A percentile compares a stretch with the other conserved stretches of the same genome.
phyloP scores from a whole-genome alignment of 192 early-diverging fungal species.

The Dimargaris cristalligena region DNA sequence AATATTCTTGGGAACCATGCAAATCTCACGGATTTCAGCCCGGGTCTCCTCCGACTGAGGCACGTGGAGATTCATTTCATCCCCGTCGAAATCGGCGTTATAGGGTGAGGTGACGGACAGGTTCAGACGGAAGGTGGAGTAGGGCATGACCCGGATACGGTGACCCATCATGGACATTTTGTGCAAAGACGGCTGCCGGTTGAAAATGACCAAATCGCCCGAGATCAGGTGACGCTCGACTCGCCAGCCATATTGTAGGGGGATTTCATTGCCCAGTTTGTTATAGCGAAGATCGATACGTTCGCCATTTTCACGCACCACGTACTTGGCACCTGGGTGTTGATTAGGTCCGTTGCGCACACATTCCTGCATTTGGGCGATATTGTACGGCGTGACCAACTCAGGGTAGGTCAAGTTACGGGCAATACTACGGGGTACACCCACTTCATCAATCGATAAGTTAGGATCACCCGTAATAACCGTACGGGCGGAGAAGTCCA shows the following conservation, averaged over 20 bases:
- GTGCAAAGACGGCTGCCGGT: constrained; percentile 96
- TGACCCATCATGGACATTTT: constrained; percentile 99
- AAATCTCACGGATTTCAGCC: constrained; percentile 89
- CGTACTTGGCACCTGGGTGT: constrained; percentile 95
- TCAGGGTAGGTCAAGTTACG: constrained; percentile 95
- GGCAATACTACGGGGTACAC: constrained; percentile 93
- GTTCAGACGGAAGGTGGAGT: constrained; percentile 95
- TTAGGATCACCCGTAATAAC: constrained; percentile 99
- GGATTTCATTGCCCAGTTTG: constrained; percentile 63
- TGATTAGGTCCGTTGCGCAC: constrained; percentile 81
- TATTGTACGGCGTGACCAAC: constrained; percentile 92
- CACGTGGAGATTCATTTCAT: constrained; percentile 99
- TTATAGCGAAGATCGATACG: constrained; percentile 80
- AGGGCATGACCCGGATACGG: constrained; percentile 91
- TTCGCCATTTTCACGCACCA: constrained; percentile 86
- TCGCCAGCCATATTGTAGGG: constrained; percentile 76
- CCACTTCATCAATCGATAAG: constrained; percentile 93
- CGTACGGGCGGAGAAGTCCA: constrained; percentile 97
- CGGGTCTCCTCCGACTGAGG: constrained; percentile 93
- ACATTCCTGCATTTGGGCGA: constrained; percentile 67
- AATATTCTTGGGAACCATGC: constrained; percentile 96
- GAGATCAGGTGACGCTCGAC: constrained; percentile 93
- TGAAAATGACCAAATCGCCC: constrained; percentile 95
- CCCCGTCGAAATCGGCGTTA: constrained; percentile 99
- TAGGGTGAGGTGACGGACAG: constrained; percentile 95